Conservation (phyloP, 2,329 filamentous ascomycete genomes). For the Fusarium sublunatum region DNA sequence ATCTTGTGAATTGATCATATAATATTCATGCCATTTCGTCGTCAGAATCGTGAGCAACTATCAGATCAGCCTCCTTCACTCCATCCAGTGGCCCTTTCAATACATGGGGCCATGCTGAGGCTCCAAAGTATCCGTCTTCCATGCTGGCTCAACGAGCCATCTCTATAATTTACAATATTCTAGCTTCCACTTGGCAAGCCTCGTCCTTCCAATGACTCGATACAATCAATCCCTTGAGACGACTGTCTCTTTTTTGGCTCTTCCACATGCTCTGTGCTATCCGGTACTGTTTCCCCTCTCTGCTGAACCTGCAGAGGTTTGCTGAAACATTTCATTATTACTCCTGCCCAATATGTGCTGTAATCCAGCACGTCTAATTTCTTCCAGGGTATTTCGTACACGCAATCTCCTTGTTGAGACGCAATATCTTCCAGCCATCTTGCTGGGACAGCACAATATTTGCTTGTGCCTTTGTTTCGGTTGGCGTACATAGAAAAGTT, state of each 20-base stretch:
- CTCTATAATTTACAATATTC: conserved; percentile 47
- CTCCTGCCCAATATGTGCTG: conserved; percentile 44
- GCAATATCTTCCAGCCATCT: conserved; percentile 37
- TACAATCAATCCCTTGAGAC: conserved; percentile 35
- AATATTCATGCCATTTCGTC: conserved; percentile 51
- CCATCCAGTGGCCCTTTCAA: conserved; percentile 14
- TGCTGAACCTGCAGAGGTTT: conserved; percentile 38
- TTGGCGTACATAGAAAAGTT: conserved; percentile 30
- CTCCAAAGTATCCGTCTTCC: conserved; percentile 18
- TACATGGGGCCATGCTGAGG: background rate
- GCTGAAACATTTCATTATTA: conserved; percentile 45
- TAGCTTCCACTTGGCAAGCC: conserved; percentile 22
- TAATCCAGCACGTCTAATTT: conserved; percentile 46
- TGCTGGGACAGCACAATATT: conserved; percentile 19
- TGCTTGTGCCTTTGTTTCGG: conserved; percentile 6
- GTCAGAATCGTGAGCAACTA: conserved; percentile 47
- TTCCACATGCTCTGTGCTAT: conserved; percentile 27
- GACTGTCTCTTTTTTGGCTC: conserved; percentile 27
- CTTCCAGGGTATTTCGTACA: conserved; percentile 49
- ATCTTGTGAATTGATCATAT: conserved; percentile 47
- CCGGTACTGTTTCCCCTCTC: conserved; percentile 30
- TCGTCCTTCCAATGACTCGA: conserved; percentile 29
- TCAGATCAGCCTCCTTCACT: conserved; percentile 41
- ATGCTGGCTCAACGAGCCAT: conserved; percentile 33
- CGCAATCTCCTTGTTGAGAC: conserved; percentile 45